phyloP scores from a whole-genome alignment of 495 filamentous ascomycete genomes.

The Rostrohypoxylon terebratum region DNA sequence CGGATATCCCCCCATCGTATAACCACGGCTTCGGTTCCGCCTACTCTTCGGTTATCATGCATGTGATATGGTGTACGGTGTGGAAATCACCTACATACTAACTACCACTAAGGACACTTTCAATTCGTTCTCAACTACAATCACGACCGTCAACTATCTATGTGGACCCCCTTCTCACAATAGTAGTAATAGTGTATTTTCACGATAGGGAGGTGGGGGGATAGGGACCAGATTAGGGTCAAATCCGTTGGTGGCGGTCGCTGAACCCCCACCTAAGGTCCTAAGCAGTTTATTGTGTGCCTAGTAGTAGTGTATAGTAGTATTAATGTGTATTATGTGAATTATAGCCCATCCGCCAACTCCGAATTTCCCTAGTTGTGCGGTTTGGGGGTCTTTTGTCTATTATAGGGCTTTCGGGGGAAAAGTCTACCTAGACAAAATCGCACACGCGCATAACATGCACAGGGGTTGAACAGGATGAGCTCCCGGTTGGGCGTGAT shows the following conservation, averaged over 20 bases:
- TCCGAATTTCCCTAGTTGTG: slow-evolving; percentile 13
- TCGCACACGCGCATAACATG: slow-evolving; percentile 24
- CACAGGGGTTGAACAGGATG: slow-evolving; percentile 14
- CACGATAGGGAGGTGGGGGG: slow-evolving; percentile 25
- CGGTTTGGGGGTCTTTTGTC: slow-evolving; percentile 7
- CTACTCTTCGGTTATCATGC: slow-evolving; percentile 1
- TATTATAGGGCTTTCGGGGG: background rate
- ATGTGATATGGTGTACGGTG: slow-evolving; percentile 3
- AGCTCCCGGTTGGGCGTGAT: slow-evolving; percentile 35
- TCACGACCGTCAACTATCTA: slow-evolving; percentile 13
- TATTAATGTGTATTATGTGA: too few relatives aligned
- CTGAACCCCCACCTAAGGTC: slow-evolving; percentile 28
- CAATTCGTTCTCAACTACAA: slow-evolving; percentile 25
- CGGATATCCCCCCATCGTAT: slow-evolving; percentile 14
- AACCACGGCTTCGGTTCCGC: background rate
- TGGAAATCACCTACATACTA: background rate
- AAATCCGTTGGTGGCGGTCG: slow-evolving; percentile 12
- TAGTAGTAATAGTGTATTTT: too few relatives aligned
- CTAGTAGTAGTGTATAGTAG: too few relatives aligned
- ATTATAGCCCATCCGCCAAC: background rate
- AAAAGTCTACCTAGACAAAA: slow-evolving; percentile 29
- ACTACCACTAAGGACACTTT: background rate
- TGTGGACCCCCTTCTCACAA: slow-evolving; percentile 20
- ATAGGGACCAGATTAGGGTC: background rate
- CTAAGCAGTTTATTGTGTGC: too few relatives aligned